Conservation (phyloP, 202 grass and related monocot genomes). For the Dendrocalamus latiflorus region DNA sequence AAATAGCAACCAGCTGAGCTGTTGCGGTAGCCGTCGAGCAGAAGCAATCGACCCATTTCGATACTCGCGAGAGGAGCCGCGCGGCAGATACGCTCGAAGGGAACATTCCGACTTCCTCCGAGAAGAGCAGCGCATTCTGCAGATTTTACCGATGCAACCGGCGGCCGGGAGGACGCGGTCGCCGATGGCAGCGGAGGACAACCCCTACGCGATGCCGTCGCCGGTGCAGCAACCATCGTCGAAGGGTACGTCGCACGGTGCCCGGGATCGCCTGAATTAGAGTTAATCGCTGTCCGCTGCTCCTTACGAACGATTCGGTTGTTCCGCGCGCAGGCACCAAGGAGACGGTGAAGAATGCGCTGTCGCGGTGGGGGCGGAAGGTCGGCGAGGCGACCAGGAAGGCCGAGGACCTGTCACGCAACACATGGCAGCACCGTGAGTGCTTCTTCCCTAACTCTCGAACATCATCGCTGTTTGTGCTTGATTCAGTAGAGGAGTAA, state of each 20-base stretch:
- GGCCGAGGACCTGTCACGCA: no score
- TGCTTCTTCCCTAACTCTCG: no score
- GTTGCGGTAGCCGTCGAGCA: neutral
- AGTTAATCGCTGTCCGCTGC: no score
- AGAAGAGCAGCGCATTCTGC: neutral
- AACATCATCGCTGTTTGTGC: neutral
- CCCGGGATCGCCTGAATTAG: neutral
- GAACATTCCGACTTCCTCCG: neutral
- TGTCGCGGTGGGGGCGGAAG: no score
- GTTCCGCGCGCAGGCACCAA: no score
- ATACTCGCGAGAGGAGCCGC: neutral
- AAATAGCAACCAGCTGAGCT: neutral
- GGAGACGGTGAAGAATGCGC: no score
- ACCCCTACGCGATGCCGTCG: constrained; percentile 64
- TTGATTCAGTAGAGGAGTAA: neutral
- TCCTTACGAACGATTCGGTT: no score
- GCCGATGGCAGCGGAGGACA: constrained; percentile 24
- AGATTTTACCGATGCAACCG: neutral
- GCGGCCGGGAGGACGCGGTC: constrained; percentile 1
- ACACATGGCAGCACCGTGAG: no score
- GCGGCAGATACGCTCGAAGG: neutral
- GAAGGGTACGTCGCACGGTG: constrained; percentile 32
- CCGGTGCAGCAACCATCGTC: no score
- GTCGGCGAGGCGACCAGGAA: no score
- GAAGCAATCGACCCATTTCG: constrained; percentile 8